A percentile compares a stretch with the other conserved stretches of the same genome.
phyloP scores from a whole-genome alignment of 2,329 filamentous ascomycete species.

The Chaetomiaceae sp. region DNA sequence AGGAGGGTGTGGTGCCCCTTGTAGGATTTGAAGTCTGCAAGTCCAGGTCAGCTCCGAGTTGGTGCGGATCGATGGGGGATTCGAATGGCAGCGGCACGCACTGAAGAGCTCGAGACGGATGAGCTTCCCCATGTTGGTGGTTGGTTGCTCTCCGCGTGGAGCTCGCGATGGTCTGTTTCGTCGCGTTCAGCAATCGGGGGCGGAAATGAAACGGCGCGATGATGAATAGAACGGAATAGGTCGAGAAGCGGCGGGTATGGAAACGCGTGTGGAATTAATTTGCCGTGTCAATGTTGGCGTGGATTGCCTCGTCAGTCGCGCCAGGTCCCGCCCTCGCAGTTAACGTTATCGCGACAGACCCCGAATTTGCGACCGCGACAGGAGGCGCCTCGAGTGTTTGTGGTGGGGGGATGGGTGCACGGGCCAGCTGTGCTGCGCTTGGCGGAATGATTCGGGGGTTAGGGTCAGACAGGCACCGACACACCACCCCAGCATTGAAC shows the following conservation, averaged over 20 bases:
- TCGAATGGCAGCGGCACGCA: conserved; percentile 42
- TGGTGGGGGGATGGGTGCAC: conserved; percentile 20
- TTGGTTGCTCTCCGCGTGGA: conserved; percentile 19
- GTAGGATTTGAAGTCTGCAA: conserved; percentile 95
- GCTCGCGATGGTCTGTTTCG: conserved; percentile 5
- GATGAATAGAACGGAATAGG: not conserved
- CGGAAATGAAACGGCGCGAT: conserved; percentile 11
- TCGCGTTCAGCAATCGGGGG: conserved; percentile 14
- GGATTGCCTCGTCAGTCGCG: conserved; percentile 11
- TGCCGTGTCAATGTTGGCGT: conserved; percentile 6
- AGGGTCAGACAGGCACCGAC: no score
- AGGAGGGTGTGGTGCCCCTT: conserved; percentile 92
- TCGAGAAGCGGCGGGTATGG: conserved; percentile 6
- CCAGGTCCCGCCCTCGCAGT: conserved; percentile 3
- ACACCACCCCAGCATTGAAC: no score
- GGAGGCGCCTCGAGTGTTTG: conserved; percentile 3
- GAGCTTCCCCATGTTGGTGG: conserved; percentile 82
- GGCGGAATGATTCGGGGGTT: conserved; percentile 8
- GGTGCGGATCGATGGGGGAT: not conserved
- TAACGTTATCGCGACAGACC: conserved; percentile 19
- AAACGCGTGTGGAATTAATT: conserved; percentile 18
- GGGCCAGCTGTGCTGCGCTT: no score
- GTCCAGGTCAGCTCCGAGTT: conserved; percentile 14
- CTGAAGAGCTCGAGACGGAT: conserved; percentile 92
- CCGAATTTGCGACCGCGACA: conserved; percentile 23